Evolutionary conservation across 306 rosid species (phyloP).

Genomic region (Pyrus betulifolia): DNA sequence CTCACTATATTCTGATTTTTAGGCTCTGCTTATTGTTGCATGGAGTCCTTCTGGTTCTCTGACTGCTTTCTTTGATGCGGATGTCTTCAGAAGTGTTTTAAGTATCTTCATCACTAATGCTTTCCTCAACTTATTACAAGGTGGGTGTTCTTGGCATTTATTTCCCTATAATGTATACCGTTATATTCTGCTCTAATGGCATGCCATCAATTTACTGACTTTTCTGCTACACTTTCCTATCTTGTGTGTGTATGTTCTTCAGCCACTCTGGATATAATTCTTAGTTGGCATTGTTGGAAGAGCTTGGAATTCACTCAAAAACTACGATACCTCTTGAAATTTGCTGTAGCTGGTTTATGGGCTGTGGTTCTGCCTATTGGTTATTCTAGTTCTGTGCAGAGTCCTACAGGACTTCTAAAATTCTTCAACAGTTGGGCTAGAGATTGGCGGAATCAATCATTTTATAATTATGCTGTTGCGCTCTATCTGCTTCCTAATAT

Average conservation of each 20-base stretch:
- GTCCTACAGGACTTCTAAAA: slow-evolving; percentile 65
- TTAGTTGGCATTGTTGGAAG: slow-evolving; percentile 76
- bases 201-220: background rate
- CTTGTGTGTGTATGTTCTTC: slow-evolving; percentile 32
- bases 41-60: slow-evolving; percentile 78
- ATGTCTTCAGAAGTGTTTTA: slow-evolving; percentile 70
- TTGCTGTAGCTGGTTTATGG: slow-evolving; percentile 78
- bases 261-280: slow-evolving; percentile 77
- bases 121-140: slow-evolving; percentile 86
- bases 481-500: slow-evolving; percentile 73
- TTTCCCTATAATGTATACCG: background rate
- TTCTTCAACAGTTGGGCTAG: slow-evolving; percentile 81
- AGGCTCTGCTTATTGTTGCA: slow-evolving; percentile 90
- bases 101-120: slow-evolving; percentile 83
- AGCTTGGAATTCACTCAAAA: slow-evolving; percentile 79
- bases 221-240: background rate
- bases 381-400: slow-evolving; percentile 68
- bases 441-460: slow-evolving; percentile 60
- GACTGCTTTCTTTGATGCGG: slow-evolving; percentile 53
- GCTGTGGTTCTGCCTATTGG: slow-evolving; percentile 74
- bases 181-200: background rate
- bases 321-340: slow-evolving; percentile 77
- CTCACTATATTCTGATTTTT: slow-evolving; percentile 26
- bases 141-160: slow-evolving; percentile 21
- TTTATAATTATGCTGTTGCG: slow-evolving; percentile 60